Conservation (phyloP, 2,329 filamentous ascomycete genomes). For the Decorospora gaudefroyi region DNA sequence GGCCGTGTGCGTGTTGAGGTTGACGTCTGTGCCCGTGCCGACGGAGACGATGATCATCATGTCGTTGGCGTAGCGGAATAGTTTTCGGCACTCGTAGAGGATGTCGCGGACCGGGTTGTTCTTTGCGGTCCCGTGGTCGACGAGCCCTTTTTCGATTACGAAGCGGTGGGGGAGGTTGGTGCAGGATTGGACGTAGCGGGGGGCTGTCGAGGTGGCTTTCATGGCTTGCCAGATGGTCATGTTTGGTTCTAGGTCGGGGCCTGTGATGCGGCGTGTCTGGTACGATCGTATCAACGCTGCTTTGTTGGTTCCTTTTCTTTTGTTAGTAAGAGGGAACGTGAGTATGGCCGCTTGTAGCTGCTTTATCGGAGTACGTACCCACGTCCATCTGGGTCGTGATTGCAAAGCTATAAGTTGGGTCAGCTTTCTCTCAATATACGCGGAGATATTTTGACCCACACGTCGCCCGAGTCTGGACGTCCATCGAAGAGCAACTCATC, state of each 20-base stretch:
- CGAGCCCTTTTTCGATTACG: conserved; percentile 37
- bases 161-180: conserved; percentile 21
- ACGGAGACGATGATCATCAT: conserved; percentile 41
- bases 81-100: conserved; percentile 38
- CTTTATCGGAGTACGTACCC: conserved; percentile 13
- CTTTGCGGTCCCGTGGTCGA: conserved; percentile 40
- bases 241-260: conserved; percentile 34
- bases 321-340: conserved; percentile 2
- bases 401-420: conserved; percentile 28
- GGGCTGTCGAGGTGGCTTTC: conserved; percentile 30
- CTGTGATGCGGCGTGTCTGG: conserved; percentile 37
- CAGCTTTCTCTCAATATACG: conserved; percentile 2
- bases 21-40: conserved; percentile 31
- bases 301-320: conserved; percentile 24
- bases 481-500: conserved; percentile 34
- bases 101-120: conserved; percentile 42
- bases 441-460: conserved; percentile 25
- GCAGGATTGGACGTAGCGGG: conserved; percentile 28
- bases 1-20: conserved; percentile 21
- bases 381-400: conserved; percentile 37
- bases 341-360: neutral
- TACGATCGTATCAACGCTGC: conserved; percentile 40
- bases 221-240: conserved; percentile 37
- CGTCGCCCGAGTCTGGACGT: conserved; percentile 33
- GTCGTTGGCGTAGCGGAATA: conserved; percentile 39